These are phyloP conservation scores for Aspergillus sp. DNA, from an alignment of 2,329 filamentous ascomycete species.

Conservation along the genomic window DNA sequence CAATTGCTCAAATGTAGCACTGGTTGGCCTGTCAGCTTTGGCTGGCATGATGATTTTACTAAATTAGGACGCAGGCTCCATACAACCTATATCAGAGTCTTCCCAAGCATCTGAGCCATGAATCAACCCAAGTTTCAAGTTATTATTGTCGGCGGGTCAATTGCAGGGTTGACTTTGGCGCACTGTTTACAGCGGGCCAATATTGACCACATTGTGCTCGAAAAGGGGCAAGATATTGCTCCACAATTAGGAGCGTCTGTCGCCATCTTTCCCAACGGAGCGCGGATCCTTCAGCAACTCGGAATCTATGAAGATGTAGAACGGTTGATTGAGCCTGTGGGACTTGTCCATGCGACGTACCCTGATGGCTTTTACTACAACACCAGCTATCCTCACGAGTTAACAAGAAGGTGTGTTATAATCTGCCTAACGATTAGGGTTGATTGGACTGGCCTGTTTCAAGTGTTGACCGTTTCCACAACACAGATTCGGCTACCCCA, in stretches of 20 bases:
- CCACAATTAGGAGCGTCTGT: slow-evolving; percentile 18
- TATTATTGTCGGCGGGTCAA: slow-evolving; percentile 51
- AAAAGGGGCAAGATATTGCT: slow-evolving; percentile 13
- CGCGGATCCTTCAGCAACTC: slow-evolving; percentile 19
- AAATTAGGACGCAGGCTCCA: neutral
- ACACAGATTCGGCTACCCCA: slow-evolving; percentile 19
- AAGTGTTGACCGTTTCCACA: neutral
- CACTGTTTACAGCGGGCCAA: slow-evolving; percentile 45
- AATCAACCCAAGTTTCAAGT: slow-evolving; percentile 22
- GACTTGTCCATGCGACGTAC: slow-evolving; percentile 8
- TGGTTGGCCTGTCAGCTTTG: neutral
- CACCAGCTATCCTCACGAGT: slow-evolving; percentile 7
- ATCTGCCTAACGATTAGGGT: neutral
- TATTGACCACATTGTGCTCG: slow-evolving; percentile 50
- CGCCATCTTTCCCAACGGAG: slow-evolving; percentile 21
- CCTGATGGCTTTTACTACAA: slow-evolving; percentile 12
- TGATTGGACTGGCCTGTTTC: neutral
- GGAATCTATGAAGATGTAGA: slow-evolving; percentile 13
- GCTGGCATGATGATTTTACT: neutral
- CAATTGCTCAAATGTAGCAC: neutral
- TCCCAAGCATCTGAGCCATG: neutral
- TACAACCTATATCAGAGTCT: neutral
- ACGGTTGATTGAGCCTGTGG: slow-evolving; percentile 15
- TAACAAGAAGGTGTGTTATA: slow-evolving; percentile 9
- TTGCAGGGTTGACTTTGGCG: slow-evolving; percentile 51